phyloP scores from a whole-genome alignment of 2,329 filamentous ascomycete genomes.

The Colletotrichum chrysophilum region DNA sequence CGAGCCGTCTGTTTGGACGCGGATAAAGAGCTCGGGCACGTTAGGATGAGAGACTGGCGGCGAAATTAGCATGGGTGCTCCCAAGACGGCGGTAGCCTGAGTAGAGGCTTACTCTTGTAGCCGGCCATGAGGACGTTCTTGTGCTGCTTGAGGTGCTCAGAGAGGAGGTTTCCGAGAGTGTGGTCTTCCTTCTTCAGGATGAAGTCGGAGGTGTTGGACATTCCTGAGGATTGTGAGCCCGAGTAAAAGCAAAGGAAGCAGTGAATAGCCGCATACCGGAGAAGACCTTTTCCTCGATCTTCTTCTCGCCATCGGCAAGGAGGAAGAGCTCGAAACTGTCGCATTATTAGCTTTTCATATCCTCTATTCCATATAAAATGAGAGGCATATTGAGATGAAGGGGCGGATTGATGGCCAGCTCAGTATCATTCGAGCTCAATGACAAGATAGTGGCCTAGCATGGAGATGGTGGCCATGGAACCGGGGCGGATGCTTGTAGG shows the following conservation, averaged over 20 bases:
- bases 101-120: constrained; percentile 73
- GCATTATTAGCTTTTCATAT: neutral
- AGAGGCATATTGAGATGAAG: neutral
- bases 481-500: neutral
- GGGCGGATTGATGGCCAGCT: neutral
- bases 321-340: constrained; percentile 91
- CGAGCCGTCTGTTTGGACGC: constrained; percentile 89
- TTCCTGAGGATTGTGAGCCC: constrained; percentile 58
- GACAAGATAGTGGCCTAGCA: neutral
- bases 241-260: neutral
- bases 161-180: constrained; percentile 89
- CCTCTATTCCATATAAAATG: neutral
- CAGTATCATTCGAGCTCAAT: neutral
- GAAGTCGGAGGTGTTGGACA: constrained; percentile 95
- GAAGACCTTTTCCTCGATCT: constrained; percentile 86
- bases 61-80: constrained; percentile 1
- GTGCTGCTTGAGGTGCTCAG: constrained; percentile 83
- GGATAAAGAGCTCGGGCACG: constrained; percentile 69
- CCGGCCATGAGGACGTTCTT: constrained; percentile 87
- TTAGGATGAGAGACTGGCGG: constrained; percentile 61
- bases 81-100: neutral
- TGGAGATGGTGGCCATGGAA: neutral
- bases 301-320: constrained; percentile 87
- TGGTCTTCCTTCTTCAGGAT: constrained; percentile 97
- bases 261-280: constrained; percentile 69